A percentile compares a stretch with the other conserved stretches of the same genome.
Conservation (phyloP, 441 rosid species). For the Populus tomentosa region DNA sequence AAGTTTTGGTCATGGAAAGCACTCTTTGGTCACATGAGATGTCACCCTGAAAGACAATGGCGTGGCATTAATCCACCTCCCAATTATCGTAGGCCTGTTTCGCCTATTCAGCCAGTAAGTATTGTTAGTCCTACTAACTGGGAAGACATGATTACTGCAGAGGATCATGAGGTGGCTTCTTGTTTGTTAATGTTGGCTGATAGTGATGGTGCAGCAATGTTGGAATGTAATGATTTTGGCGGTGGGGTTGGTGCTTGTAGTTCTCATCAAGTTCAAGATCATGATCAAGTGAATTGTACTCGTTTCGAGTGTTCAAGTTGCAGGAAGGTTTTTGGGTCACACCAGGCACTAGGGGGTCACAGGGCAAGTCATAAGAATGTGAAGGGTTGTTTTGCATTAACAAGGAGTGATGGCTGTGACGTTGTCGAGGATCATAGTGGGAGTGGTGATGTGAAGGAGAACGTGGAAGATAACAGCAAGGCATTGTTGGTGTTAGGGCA, state of each 20-base stretch:
- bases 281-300: conserved; percentile 6
- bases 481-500: conserved; percentile 35
- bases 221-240: not conserved
- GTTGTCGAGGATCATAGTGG: conserved; percentile 17
- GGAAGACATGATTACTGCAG: conserved; percentile 32
- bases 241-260: not conserved
- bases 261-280: conserved; percentile 12
- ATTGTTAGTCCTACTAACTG: not conserved
- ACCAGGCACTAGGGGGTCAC: conserved; percentile 83
- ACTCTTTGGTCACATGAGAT: conserved; percentile 90
- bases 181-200: conserved; percentile 54
- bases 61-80: conserved; percentile 86
- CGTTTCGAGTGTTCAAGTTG: conserved; percentile 77
- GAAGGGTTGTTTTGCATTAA: conserved; percentile 68
- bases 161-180: conserved; percentile 68
- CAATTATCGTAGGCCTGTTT: conserved; percentile 25
- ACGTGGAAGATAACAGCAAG: conserved; percentile 18
- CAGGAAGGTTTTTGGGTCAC: conserved; percentile 77
- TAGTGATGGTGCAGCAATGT: not conserved
- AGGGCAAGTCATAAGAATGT: conserved; percentile 78
- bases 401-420: conserved; percentile 33
- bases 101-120: conserved; percentile 6
- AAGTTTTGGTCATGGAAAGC: conserved; percentile 83
- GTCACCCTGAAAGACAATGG: conserved; percentile 93
- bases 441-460: conserved; percentile 9